These are phyloP conservation scores for Saksenaea vasiformis DNA, from an alignment of 371 early-diverging fungal species.

Conservation along the genomic window DNA sequence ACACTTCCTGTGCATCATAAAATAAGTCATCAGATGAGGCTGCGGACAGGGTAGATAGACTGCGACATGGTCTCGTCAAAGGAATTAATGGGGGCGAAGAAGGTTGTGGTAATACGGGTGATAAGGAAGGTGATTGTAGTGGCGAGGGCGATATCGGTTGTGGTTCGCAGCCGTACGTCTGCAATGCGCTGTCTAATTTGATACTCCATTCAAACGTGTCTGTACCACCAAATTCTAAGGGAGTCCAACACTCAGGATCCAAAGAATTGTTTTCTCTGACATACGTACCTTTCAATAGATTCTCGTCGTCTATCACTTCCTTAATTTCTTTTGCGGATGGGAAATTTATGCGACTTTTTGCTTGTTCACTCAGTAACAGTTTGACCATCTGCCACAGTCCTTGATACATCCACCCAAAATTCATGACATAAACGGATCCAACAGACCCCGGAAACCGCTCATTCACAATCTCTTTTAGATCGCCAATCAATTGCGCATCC, in stretches of 20 bases:
- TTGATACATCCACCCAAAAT: slow-evolving; percentile 53
- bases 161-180: slow-evolving; percentile 33
- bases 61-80: slow-evolving; percentile 13
- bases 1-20: slow-evolving; percentile 35
- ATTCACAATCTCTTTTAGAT: slow-evolving; percentile 30
- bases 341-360: slow-evolving; percentile 37
- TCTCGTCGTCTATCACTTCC: slow-evolving; percentile 22
- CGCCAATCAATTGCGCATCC: slow-evolving; percentile 36
- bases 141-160: neutral
- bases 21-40: slow-evolving; percentile 29
- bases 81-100: neutral
- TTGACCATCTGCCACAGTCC: slow-evolving; percentile 49
- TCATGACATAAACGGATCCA: slow-evolving; percentile 39
- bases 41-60: slow-evolving; percentile 10
- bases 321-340: slow-evolving; percentile 28
- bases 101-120: slow-evolving; percentile 14
- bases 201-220: slow-evolving; percentile 37
- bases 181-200: slow-evolving; percentile 30
- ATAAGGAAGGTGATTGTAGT: neutral
- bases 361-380: slow-evolving; percentile 36
- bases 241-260: neutral
- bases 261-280: neutral
- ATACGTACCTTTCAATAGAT: slow-evolving; percentile 35
- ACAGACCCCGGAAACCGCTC: slow-evolving; percentile 35
- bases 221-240: slow-evolving; percentile 37